Evolutionary conservation across 2,329 filamentous ascomycete genomes (phyloP).

Genomic region (Didymellaceae sp.): DNA sequence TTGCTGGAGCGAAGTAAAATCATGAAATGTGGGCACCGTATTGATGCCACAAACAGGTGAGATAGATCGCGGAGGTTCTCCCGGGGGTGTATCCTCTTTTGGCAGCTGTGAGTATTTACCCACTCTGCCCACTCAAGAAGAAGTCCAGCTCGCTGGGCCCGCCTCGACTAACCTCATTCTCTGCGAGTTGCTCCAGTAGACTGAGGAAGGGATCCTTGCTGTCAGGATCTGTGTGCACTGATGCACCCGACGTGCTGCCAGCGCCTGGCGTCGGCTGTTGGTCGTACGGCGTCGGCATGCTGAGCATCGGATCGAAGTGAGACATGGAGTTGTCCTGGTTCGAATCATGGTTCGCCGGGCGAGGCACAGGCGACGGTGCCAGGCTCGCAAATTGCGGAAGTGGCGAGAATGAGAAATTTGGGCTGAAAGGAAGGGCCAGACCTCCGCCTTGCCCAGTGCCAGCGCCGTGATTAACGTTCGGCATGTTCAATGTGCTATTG

Average conservation of each 20-base stretch:
- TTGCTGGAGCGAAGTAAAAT: conserved; percentile 15
- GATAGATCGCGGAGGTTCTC: conserved; percentile 6
- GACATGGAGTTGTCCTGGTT: conserved; percentile 25
- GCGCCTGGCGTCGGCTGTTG: conserved; percentile 55
- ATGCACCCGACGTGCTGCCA: conserved; percentile 50
- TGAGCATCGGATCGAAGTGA: conserved; percentile 50
- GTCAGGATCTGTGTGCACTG: conserved; percentile 58
- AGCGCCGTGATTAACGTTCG: conserved; percentile 18
- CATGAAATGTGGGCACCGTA: conserved; percentile 1
- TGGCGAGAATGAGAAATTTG: conserved; percentile 49
- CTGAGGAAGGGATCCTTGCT: conserved; percentile 79
- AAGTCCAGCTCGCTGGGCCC: conserved; percentile 79
- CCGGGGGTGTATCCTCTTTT: conserved; percentile 10
- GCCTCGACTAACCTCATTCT: conserved; percentile 75
- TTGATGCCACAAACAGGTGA: conserved; percentile 4
- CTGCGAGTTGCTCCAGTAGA: conserved; percentile 79
- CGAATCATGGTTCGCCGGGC: conserved; percentile 24
- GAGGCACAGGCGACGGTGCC: conserved; percentile 40
- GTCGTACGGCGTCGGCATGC: conserved; percentile 50
- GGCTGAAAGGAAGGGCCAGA: conserved; percentile 49
- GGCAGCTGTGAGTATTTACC: conserved; percentile 21
- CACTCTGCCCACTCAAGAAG: conserved; percentile 61
- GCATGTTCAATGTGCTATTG: conserved; percentile 22
- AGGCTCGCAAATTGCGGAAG: conserved; percentile 44
- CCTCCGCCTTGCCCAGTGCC: conserved; percentile 23